Conservation (phyloP, 805 yeast species). For the Candida yuanshanica region DNA sequence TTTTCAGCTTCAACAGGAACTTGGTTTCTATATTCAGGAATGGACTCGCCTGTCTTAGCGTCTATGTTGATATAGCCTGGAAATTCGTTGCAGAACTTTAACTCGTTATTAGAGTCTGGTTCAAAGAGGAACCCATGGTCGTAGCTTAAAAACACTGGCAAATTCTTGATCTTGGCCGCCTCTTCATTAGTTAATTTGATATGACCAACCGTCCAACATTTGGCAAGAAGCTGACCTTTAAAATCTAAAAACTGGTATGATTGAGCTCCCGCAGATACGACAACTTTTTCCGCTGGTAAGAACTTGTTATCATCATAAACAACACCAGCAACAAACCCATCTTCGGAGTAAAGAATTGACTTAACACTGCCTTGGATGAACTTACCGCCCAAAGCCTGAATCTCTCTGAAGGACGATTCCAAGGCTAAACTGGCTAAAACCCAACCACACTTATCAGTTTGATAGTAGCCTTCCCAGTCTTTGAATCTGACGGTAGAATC, state of each 20-base stretch:
- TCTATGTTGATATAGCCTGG: slow-evolving; percentile 31
- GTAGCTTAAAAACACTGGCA: slow-evolving; percentile 32
- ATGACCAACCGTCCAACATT: slow-evolving; percentile 38
- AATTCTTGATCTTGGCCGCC: slow-evolving; percentile 23
- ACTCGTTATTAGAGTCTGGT: slow-evolving; percentile 30
- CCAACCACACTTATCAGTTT: slow-evolving; percentile 32
- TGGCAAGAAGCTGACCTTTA: slow-evolving; percentile 31
- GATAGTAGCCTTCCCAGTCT: slow-evolving; percentile 30
- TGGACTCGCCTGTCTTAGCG: slow-evolving; percentile 15
- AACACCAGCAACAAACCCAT: slow-evolving; percentile 25
- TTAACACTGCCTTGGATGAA: slow-evolving; percentile 14
- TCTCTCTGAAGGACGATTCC: slow-evolving; percentile 24
- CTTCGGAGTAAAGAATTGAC: slow-evolving; percentile 17
- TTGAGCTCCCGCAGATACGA: slow-evolving; percentile 37
- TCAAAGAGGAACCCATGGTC: slow-evolving; percentile 39
- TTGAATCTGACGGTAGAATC: slow-evolving; percentile 9
- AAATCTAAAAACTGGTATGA: slow-evolving; percentile 31
- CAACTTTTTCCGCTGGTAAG: slow-evolving; percentile 22
- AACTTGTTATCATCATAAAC: slow-evolving; percentile 24
- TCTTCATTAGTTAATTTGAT: slow-evolving; percentile 31
- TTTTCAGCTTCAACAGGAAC: slow-evolving; percentile 30
- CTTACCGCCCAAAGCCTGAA: slow-evolving; percentile 29
- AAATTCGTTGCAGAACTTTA: slow-evolving; percentile 36
- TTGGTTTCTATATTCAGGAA: slow-evolving; percentile 26
- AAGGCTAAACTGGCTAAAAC: slow-evolving; percentile 30